Base-by-base conservation (phyloP, 805 yeast genomes). In the Metschnikowia lachancei region DNA sequence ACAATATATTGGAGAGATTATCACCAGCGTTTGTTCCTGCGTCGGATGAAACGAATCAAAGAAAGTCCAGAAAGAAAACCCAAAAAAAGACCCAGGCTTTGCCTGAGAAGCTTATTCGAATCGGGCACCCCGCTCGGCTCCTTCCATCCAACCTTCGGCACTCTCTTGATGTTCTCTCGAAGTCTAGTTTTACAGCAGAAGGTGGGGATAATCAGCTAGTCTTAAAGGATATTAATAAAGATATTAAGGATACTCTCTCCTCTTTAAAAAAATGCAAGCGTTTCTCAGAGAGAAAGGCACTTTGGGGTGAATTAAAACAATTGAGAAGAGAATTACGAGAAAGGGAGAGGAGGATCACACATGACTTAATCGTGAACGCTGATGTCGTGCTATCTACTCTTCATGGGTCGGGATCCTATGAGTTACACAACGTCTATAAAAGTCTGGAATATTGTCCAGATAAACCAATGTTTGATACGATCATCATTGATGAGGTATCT, bases 121-220 rank as follows among this genome's bases (percentile, higher is more conserved):
- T 92, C 31, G 99, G 98, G 0, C 97, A 94, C 63, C 98, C 98
- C 0, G 96, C 97, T 1, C 76, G 97, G 46, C 70, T 92, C 12
- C 62, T 89, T 14, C 76, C 77, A 0, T 57, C 75, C 0, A 84
- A 82, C 45, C 64, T 83, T 29, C 71, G 77, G 18, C 95, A 89
- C 61, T 87, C 96, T 0, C 65, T 91, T 19, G 97, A 91, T 55
- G 67, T 86, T 16, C 69, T 87, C 1, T 76, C 87, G 8, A 82
- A 80, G 51, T 70, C 63, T 1, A 75, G 79, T 22, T 81, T 79
- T 45, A 74, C 78, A 4, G 85, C 84, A 0, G 58, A 41, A 20
- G 49, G 55, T 11, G 49, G 53, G 5, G 66, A 62, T 33, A 51
- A 53, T 26, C 56, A 52, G 39, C 77, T 74, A 14, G 75, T 92